phyloP scores from a whole-genome alignment of 345 rosid genomes.

The Clausena lansium region DNA sequence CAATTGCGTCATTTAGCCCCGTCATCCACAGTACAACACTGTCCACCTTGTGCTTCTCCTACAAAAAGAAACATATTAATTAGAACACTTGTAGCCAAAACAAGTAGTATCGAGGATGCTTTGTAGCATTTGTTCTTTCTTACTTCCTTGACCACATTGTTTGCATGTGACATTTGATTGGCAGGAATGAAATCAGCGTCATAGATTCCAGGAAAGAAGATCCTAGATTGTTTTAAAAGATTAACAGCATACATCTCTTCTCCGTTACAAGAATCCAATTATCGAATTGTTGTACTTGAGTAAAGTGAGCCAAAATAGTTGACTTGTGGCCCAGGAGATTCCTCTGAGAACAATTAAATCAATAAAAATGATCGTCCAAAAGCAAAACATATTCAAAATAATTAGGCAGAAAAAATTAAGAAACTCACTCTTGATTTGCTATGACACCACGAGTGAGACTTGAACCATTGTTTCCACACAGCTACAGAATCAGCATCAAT shows the following conservation, averaged over 20 bases:
- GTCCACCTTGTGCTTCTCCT: too few species aligned
- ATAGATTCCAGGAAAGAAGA: conserved; percentile 87
- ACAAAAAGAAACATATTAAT: neutral
- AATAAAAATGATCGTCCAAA: neutral
- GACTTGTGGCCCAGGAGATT: conserved; percentile 96
- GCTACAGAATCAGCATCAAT: too few species aligned
- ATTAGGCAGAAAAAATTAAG: neutral
- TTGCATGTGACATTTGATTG: conserved; percentile 86
- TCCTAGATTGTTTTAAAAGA: conserved; percentile 80
- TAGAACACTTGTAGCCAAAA: neutral
- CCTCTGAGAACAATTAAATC: conserved; percentile 48
- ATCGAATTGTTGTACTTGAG: conserved; percentile 77
- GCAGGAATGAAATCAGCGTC: conserved; percentile 95
- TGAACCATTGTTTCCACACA: conserved; percentile 59
- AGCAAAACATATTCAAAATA: neutral
- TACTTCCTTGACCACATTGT: conserved; percentile 74
- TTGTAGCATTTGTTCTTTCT: conserved; percentile 80
- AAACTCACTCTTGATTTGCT: conserved; percentile 86
- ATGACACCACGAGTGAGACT: conserved; percentile 88
- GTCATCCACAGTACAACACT: conserved; percentile 49
- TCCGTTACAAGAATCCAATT: conserved; percentile 89
- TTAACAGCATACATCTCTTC: conserved; percentile 95
- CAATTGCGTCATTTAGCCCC: conserved; percentile 84
- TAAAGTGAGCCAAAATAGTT: conserved; percentile 92
- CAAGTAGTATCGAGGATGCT: conserved; percentile 62